Conservation (phyloP, 371 early-diverging fungal species). For the Mortierella sp. region DNA sequence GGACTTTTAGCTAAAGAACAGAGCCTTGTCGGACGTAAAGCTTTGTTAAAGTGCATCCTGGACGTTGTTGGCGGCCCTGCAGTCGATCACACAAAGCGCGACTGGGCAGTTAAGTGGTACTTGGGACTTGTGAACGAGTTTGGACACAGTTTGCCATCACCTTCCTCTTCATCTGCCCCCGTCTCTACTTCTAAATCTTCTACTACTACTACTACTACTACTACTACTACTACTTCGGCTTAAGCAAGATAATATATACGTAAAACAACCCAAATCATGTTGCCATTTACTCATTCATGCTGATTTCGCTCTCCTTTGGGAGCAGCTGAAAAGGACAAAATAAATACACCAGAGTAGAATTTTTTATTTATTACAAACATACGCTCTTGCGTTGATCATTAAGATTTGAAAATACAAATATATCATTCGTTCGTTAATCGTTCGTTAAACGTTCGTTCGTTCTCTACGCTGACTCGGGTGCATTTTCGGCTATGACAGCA, state of each 20-base stretch:
- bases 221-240: background rate
- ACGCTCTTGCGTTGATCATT: background rate
- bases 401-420: background rate
- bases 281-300: too few species aligned
- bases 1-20: constrained; percentile 42
- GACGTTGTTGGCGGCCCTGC: constrained; percentile 53
- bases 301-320: too few species aligned
- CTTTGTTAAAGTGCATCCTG: constrained; percentile 55
- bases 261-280: background rate
- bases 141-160: constrained; percentile 19
- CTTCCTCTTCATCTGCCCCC: background rate
- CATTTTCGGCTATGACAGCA: constrained; percentile 2
- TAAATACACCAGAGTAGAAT: background rate
- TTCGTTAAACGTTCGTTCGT: background rate
- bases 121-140: constrained; percentile 49
- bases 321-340: background rate
- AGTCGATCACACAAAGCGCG: constrained; percentile 61
- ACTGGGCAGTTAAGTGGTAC: constrained; percentile 60
- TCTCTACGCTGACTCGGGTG: background rate
- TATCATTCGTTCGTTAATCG: background rate
- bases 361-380: background rate
- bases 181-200: background rate
- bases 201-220: background rate
- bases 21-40: constrained; percentile 32
- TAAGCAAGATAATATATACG: background rate